Base-by-base conservation (phyloP, 2,329 filamentous ascomycete genomes). In the Aplosporella prunicola region DNA sequence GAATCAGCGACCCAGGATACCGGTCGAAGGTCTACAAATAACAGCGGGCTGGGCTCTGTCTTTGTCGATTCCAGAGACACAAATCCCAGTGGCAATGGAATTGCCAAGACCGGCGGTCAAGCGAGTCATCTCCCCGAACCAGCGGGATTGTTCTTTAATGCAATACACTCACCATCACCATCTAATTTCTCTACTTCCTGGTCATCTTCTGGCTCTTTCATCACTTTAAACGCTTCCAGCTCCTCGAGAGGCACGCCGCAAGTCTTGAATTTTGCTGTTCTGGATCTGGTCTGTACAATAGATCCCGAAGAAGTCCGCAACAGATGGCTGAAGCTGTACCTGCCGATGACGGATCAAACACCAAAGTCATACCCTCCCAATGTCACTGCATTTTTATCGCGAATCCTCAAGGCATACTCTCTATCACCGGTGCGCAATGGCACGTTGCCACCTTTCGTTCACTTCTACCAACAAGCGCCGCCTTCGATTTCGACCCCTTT, bases 291-390 rank as follows among this genome's bases (percentile, higher is more conserved):
- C 1, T 69, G 66, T 39, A 62, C 64, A 2, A 68, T 71, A 43
- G 59, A 69, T 31, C 61, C 58, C 1, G 61, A 68, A 16, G 60
- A 61, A 11, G 69, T 71, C 32, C 59, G 56, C 9, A 68, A 66
- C 26, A 66, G 68, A 9, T 72, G 68, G 68, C 49, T 72, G 17
- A 61, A 68, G 20, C 50, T 61, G 2, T 70, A 63, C 23, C 61
- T 71, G 5, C 67, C 68, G 0, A 40, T 63, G 0, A 59, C 64
- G 0, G 63, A 60, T 3, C 66, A 71, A 32, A 54, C 45, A 3
- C 39, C 55, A 20, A 72, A 71, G 40, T 36, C 53, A 0, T 71
- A 69, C 38, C 56, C 61, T 0, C 35, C 54, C 0, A 50, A 43
- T 7, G 54, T 68, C 3, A 56, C 52, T 0, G 7, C 35, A 15